Percentiles rank a stretch among this genome's conserved stretches.
Evolutionary conservation across 495 filamentous ascomycete genomes (phyloP).

Genomic region (Evernia prunastri): DNA sequence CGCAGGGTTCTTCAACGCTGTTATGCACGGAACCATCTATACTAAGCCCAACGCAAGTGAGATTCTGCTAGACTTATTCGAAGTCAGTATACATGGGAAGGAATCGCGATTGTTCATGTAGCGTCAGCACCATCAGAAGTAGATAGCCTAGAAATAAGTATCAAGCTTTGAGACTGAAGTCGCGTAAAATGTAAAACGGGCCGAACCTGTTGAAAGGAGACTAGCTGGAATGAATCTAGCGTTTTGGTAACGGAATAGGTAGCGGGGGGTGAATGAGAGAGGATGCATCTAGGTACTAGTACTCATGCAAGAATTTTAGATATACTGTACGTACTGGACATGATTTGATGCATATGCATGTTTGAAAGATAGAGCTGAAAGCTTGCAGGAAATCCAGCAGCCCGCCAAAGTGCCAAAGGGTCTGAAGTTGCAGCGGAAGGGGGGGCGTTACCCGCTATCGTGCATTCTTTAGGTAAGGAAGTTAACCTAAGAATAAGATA

Average conservation of each 20-base stretch:
- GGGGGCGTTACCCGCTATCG: slow-evolving; percentile 16
- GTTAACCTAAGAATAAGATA: too few species aligned
- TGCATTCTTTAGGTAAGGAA: slow-evolving; percentile 20
- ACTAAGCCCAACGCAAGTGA: background rate
- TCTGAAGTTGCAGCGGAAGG: slow-evolving; percentile 12
- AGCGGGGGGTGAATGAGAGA: background rate
- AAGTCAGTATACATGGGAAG: background rate
- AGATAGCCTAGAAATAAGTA: background rate
- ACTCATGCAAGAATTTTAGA: too few species aligned
- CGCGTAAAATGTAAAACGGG: background rate
- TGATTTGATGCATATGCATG: background rate
- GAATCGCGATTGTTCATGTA: background rate
- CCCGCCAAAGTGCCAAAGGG: background rate
- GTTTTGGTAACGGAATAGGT: background rate
- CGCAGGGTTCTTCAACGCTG: background rate
- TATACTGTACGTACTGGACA: background rate
- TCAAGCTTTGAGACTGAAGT: background rate
- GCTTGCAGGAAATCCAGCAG: background rate
- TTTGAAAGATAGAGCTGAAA: background rate
- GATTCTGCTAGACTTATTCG: background rate
- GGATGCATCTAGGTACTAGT: background rate
- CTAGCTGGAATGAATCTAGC: background rate
- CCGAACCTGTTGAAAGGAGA: background rate
- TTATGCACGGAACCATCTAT: background rate
- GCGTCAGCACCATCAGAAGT: background rate